A percentile compares a stretch with the other conserved stretches of the same genome.
phyloP scores from a whole-genome alignment of 2,329 filamentous ascomycete species.

The Penicillium sp. region DNA sequence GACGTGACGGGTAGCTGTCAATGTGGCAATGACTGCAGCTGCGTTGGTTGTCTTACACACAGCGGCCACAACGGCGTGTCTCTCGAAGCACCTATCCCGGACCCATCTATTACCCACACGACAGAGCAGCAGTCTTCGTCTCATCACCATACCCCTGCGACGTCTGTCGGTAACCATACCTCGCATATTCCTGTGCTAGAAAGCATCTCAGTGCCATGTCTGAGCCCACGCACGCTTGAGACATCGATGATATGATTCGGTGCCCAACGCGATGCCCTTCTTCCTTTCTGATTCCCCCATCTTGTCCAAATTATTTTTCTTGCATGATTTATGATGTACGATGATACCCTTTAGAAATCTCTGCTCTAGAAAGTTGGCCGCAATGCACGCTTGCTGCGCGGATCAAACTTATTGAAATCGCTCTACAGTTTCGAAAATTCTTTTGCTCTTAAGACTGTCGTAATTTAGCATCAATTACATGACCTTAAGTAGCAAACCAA shows the following conservation, averaged over 20 bases:
- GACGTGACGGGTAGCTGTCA: conserved; percentile 52
- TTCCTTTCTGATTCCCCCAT: background rate
- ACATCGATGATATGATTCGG: conserved; percentile 21
- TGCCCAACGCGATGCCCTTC: background rate
- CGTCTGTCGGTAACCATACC: conserved; percentile 6
- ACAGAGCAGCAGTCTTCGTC: conserved; percentile 2
- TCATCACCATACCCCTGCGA: conserved; percentile 1
- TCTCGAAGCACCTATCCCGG: conserved; percentile 25
- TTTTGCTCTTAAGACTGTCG: too few species aligned
- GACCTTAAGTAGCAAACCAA: too few species aligned
- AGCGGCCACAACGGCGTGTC: conserved; percentile 49
- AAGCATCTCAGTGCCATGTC: conserved; percentile 20
- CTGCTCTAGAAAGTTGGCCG: conserved; percentile 13
- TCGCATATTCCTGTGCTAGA: conserved; percentile 21
- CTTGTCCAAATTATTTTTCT: background rate
- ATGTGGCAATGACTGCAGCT: conserved; percentile 53
- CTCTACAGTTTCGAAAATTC: background rate
- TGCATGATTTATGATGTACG: conserved; percentile 23
- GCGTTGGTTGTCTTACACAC: conserved; percentile 54
- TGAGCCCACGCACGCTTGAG: conserved; percentile 23
- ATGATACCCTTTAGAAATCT: conserved; percentile 30
- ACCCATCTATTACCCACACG: conserved; percentile 1
- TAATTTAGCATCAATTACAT: too few species aligned
- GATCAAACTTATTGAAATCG: background rate
- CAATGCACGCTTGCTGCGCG: conserved; percentile 2